Conservation (phyloP, 306 rosid species). For the Myrica gale region DNA sequence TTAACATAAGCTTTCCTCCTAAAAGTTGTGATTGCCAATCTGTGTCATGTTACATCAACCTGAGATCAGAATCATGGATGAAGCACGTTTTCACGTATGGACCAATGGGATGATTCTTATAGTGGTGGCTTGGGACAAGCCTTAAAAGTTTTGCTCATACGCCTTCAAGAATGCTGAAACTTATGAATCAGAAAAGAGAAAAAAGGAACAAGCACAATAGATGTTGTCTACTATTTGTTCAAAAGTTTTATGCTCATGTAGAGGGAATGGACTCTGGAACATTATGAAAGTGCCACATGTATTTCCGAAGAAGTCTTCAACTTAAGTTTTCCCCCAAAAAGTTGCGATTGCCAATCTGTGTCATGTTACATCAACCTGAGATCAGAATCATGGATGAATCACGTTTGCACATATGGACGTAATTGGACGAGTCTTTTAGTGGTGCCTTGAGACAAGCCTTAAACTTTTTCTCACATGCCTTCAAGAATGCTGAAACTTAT, state of each 20-base stretch:
- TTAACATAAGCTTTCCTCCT: neutral
- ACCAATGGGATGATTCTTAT: neutral
- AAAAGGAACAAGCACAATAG: too few relatives aligned
- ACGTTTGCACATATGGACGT: neutral
- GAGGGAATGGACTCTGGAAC: neutral
- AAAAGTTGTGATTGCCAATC: neutral
- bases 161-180: neutral
- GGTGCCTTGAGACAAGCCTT: neutral
- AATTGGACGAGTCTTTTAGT: neutral
- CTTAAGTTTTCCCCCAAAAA: neutral
- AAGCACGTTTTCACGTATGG: neutral
- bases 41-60: neutral
- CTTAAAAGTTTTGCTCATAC: neutral
- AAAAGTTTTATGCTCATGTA: neutral
- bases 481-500: neutral
- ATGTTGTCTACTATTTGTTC: neutral
- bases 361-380: neutral
- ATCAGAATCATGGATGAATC: neutral
- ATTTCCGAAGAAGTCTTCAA: neutral
- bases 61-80: neutral
- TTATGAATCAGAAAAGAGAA: neutral
- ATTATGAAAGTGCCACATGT: neutral
- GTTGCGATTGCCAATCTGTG: neutral
- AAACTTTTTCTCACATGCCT: neutral
- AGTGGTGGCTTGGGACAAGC: neutral